Evolutionary conservation across 2,329 filamentous ascomycete species (phyloP), one percentile per base, ranked within the genome.

Genomic region (Botrytis hyacinthi): DNA sequence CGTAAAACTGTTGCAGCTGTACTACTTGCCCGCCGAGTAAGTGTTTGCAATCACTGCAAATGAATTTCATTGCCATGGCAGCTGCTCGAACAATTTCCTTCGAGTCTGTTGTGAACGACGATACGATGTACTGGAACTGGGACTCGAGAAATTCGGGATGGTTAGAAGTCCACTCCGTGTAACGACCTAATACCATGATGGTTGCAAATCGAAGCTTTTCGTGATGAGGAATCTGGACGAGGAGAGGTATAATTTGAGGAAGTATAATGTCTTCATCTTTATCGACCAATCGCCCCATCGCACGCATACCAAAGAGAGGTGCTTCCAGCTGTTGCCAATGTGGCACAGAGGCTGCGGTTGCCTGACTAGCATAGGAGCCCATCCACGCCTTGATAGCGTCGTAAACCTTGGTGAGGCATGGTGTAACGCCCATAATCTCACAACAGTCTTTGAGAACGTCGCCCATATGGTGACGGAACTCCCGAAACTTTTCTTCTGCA

Each of bases 151-250:
- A 97, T 74, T 98, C 94, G 0, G 95, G 93, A 80, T 99, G 96
- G 66, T 94, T 91, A 8, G 96, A 90, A 0, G 97, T 99, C 96
- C 96, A 99, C 82, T 98, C 95, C 0, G 97, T 99, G 81, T 99
- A 99, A 75, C 96, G 89, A 54, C 94, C 96, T 35, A 99, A 88
- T 4, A 97, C 95, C 94, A 99, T 98, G 80, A 98, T 97, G 9
- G 95, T 95, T 76, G 97, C 95, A 83, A 99, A 99, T 12, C 95
- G 93, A n/a, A 99, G 88, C 85, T 98, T 99, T 83, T 98, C 94
- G 79, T 99, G 96, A 80, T 93, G 91, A 0, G 96, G 96, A 75
- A 99, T 97, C 80, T 97, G 93, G 18, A 97, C 94, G 76, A 99
- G 90, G 73, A 99, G 86, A 29, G 95, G 95, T 84, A 99, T 97